Percentiles rank a stretch among this genome's conserved stretches.
phyloP scores from a whole-genome alignment of 495 filamentous ascomycete species.

The Xylaria acuta region DNA sequence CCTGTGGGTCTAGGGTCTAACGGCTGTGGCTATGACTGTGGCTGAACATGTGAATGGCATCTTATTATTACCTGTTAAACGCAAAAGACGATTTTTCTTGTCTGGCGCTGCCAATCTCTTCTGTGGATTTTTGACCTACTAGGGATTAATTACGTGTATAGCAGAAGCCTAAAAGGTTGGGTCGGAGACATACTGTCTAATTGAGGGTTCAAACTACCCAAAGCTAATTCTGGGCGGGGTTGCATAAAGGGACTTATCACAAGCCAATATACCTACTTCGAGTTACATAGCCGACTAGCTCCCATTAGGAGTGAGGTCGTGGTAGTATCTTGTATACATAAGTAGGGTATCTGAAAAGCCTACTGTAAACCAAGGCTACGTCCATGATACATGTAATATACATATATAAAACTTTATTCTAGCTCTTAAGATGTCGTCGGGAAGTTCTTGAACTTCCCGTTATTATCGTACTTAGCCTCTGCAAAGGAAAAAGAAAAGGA shows the following conservation, averaged over 20 bases:
- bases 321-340: constrained; percentile 11
- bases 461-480: constrained; percentile 89
- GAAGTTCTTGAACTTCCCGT: constrained; percentile 59
- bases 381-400: constrained; percentile 19
- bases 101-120: not conserved
- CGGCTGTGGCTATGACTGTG: not conserved
- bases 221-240: not conserved
- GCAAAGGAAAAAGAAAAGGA: constrained; percentile 12
- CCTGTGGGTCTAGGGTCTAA: not conserved
- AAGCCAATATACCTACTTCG: too few relatives aligned
- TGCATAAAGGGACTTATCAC: not conserved
- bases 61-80: not conserved
- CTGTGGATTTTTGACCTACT: too few relatives aligned
- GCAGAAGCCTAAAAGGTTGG: too few relatives aligned
- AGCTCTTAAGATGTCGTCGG: constrained; percentile 25
- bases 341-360: not conserved
- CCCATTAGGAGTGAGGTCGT: not conserved
- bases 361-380: not conserved
- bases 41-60: not conserved
- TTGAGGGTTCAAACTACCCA: too few relatives aligned
- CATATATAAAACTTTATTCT: constrained; percentile 1
- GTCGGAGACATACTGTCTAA: too few relatives aligned
- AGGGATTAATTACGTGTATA: too few relatives aligned
- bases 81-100: not conserved
- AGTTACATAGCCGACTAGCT: not conserved